Conservation (phyloP, 2,329 filamentous ascomycete species). For the Penicillium psychrosexuale region DNA sequence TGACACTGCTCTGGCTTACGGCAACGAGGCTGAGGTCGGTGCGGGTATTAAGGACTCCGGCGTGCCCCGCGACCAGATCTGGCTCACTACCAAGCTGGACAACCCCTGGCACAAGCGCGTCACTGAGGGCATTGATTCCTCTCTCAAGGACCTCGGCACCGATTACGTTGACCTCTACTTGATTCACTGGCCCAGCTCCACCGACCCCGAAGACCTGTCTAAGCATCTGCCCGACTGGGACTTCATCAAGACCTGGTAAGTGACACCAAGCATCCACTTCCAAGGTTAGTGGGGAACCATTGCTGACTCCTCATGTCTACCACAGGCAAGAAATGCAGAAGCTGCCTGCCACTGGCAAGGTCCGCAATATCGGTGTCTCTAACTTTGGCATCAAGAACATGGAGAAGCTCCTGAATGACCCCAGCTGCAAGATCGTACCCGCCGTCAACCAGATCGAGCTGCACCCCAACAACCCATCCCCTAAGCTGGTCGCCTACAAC, state of each 20-base stretch:
- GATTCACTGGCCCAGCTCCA: constrained; percentile 64
- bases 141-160: constrained; percentile 61
- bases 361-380: constrained; percentile 77
- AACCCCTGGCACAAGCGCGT: constrained; percentile 64
- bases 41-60: constrained; percentile 64
- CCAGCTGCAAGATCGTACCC: constrained; percentile 55
- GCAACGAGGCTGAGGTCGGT: constrained; percentile 66
- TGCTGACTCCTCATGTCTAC: background rate
- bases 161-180: constrained; percentile 72
- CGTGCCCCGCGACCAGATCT: constrained; percentile 64
- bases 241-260: constrained; percentile 69
- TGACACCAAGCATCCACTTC: background rate
- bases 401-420: constrained; percentile 68
- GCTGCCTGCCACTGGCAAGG: constrained; percentile 55
- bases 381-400: constrained; percentile 82
- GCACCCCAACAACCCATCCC: constrained; percentile 70
- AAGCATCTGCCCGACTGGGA: constrained; percentile 76
- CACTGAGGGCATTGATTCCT: constrained; percentile 59
- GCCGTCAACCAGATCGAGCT: constrained; percentile 54
- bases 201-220: constrained; percentile 47
- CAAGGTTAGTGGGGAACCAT: background rate
- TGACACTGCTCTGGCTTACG: constrained; percentile 53
- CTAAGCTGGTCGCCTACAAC: constrained; percentile 50
- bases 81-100: constrained; percentile 68
- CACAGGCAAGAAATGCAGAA: constrained; percentile 43